Evolutionary conservation across 2,329 filamentous ascomycete species (phyloP).

Genomic region (Arthroderma sp.): DNA sequence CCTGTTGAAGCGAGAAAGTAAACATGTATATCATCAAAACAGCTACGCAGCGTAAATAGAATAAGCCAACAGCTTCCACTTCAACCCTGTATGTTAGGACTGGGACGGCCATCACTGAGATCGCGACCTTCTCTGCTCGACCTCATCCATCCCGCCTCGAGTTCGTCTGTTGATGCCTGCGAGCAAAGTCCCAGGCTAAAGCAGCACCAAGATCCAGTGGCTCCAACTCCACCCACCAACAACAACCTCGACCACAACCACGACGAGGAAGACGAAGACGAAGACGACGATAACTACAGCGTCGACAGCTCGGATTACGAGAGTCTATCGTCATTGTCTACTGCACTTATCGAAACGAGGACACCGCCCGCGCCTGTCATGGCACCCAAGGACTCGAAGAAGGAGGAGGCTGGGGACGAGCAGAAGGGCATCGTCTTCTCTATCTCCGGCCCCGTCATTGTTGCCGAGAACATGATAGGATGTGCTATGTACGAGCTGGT

Average conservation of each 20-base stretch:
- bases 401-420: conserved; percentile 39
- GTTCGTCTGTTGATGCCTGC: background rate
- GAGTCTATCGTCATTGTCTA: conserved; percentile 16
- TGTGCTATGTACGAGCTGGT: conserved; percentile 99
- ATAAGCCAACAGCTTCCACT: background rate
- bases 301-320: background rate
- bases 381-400: conserved; percentile 35
- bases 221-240: conserved; percentile 31
- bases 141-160: conserved; percentile 35
- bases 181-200: background rate
- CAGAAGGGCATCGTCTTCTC: conserved; percentile 58
- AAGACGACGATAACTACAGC: background rate
- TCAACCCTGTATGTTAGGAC: conserved; percentile 42
- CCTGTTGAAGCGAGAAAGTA: too few relatives aligned
- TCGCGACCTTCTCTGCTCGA: conserved; percentile 51
- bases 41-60: background rate
- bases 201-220: background rate
- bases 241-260: conserved; percentile 21
- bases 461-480: conserved; percentile 96
- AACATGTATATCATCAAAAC: too few relatives aligned
- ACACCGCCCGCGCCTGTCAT: conserved; percentile 23
- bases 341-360: background rate
- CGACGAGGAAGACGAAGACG: conserved; percentile 7
- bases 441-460: conserved; percentile 74
- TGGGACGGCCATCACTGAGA: conserved; percentile 45